Percentiles rank a stretch among this genome's conserved stretches.
Evolutionary conservation across 2,329 filamentous ascomycete genomes (phyloP).

Genomic region (Calcarisporium arbuscula): DNA sequence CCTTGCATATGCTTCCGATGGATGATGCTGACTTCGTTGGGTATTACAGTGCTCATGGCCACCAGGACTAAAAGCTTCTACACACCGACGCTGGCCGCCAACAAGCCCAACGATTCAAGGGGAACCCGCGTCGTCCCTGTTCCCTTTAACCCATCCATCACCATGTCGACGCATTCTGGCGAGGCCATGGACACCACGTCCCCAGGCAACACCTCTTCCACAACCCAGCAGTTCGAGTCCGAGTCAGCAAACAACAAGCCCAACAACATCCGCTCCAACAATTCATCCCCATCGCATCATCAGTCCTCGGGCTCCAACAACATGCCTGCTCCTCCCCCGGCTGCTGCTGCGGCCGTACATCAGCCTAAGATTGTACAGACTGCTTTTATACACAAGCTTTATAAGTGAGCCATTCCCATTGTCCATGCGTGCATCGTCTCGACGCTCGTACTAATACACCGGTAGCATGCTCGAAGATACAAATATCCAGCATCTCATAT

Average conservation of each 20-base stretch:
- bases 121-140: conserved; percentile 52
- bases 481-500: conserved; percentile 89
- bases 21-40: too few species aligned
- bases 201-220: conserved; percentile 38
- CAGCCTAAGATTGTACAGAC: conserved; percentile 98
- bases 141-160: conserved; percentile 48
- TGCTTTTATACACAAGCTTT: conserved; percentile 97
- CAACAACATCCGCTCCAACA: conserved; percentile 28
- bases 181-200: conserved; percentile 57
- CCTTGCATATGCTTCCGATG: too few species aligned
- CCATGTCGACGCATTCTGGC: conserved; percentile 55
- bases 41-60: conserved; percentile 48
- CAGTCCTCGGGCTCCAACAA: conserved; percentile 24
- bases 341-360: conserved; percentile 70
- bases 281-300: conserved; percentile 33
- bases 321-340: conserved; percentile 45
- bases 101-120: conserved; percentile 38
- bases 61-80: conserved; percentile 45
- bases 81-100: conserved; percentile 33
- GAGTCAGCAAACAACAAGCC: conserved; percentile 31
- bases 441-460: not conserved
- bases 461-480: conserved; percentile 94
- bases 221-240: conserved; percentile 38
- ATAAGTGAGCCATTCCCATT: conserved; percentile 62
- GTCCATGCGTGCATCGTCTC: not conserved